These are phyloP conservation scores for Umbelopsis sp. DNA, from an alignment of 192 early-diverging fungal genomes.

Conservation along the genomic window DNA sequence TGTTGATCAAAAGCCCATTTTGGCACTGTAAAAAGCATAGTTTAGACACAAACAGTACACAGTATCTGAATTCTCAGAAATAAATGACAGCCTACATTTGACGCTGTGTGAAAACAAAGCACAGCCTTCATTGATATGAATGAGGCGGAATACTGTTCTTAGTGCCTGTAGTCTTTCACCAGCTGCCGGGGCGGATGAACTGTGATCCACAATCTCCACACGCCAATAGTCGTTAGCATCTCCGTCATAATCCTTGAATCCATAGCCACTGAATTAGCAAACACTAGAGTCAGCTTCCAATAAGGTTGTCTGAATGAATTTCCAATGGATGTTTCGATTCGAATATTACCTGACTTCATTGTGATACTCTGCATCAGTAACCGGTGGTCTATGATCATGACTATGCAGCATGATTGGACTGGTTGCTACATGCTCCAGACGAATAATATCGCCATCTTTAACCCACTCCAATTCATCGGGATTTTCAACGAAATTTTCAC, in stretches of 20 bases:
- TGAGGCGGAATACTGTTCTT: slow-evolving; percentile 69
- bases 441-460: slow-evolving; percentile 73
- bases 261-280: slow-evolving; percentile 53
- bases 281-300: too few relatives aligned
- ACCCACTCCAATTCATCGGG: slow-evolving; percentile 49
- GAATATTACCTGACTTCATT: slow-evolving; percentile 63
- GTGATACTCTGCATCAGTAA: slow-evolving; percentile 72
- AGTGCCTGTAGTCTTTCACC: slow-evolving; percentile 62
- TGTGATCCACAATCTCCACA: slow-evolving; percentile 70
- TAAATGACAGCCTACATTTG: slow-evolving; percentile 26
- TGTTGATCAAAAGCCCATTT: slow-evolving; percentile 92
- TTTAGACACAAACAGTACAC: background rate
- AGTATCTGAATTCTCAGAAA: background rate
- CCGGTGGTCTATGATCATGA: slow-evolving; percentile 67
- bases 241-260: slow-evolving; percentile 71
- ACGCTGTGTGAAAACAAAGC: slow-evolving; percentile 80
- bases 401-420: slow-evolving; percentile 65
- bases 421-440: slow-evolving; percentile 70
- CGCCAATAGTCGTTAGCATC: slow-evolving; percentile 94
- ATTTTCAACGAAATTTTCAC: slow-evolving; percentile 16
- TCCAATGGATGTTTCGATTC: background rate
- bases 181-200: slow-evolving; percentile 47
- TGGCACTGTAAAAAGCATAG: slow-evolving; percentile 54
- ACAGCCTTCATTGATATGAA: slow-evolving; percentile 75
- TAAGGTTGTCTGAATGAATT: too few relatives aligned